These are phyloP conservation scores for Exophiala mesophila DNA, from an alignment of 2,329 filamentous ascomycete genomes.

Conservation along the genomic window DNA sequence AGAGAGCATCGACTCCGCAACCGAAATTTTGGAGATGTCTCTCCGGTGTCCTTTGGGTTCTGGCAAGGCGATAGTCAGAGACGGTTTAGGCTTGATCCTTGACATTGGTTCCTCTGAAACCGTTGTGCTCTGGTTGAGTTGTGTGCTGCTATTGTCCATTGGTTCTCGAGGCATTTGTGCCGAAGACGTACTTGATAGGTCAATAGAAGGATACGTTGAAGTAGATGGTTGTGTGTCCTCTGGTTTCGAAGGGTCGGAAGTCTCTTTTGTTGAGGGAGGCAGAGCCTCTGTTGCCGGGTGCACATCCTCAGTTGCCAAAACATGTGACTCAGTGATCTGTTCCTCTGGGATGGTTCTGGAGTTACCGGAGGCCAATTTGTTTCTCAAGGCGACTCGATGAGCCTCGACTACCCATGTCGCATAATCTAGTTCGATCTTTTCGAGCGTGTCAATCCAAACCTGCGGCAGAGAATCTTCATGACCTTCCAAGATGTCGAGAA, in stretches of 20 bases:
- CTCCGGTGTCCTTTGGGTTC: slow-evolving; percentile 21
- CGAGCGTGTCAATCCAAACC: slow-evolving; percentile 80
- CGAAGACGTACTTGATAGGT: too few relatives aligned
- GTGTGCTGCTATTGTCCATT: not conserved
- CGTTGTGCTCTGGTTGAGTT: slow-evolving; percentile 24
- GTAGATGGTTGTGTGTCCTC: not conserved
- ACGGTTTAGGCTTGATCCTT: slow-evolving; percentile 16
- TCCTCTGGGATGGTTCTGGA: too few relatives aligned
- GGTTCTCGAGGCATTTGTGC: not conserved
- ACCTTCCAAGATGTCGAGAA: slow-evolving; percentile 83
- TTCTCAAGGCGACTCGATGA: slow-evolving; percentile 66
- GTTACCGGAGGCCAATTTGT: slow-evolving; percentile 40
- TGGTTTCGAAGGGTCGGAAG: not conserved
- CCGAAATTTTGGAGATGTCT: slow-evolving; percentile 26
- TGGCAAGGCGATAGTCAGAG: slow-evolving; percentile 17
- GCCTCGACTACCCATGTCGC: slow-evolving; percentile 75
- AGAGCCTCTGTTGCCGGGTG: not conserved
- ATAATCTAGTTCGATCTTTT: slow-evolving; percentile 71
- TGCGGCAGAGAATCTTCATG: slow-evolving; percentile 79
- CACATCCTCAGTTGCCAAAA: too few relatives aligned
- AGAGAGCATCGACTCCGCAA: slow-evolving; percentile 25
- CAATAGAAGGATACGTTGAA: not conserved
- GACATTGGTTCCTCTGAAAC: slow-evolving; percentile 26
- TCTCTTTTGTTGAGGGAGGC: not conserved
- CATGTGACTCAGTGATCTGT: too few relatives aligned